Conservation (phyloP, 352 stramenopile species). For the Bremia lactucae region DNA sequence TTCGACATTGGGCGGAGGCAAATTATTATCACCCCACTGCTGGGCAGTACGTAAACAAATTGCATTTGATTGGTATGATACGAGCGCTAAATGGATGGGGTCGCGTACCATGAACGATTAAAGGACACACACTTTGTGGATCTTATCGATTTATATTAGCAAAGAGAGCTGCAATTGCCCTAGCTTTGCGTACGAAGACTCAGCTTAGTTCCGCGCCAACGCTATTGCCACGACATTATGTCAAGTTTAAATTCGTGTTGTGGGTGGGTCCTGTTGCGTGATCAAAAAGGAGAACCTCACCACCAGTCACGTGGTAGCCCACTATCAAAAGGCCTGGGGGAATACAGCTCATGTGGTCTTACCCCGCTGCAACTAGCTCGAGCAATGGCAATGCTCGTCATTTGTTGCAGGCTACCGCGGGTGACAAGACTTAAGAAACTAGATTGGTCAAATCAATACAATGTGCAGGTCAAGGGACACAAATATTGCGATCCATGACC, state of each 20-base stretch:
- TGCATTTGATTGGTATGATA: slow-evolving; percentile 85
- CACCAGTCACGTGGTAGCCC: too few relatives aligned
- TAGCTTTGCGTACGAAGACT: slow-evolving; percentile 36
- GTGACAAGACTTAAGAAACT: too few relatives aligned
- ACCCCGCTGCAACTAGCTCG: too few relatives aligned
- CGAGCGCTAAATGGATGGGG: slow-evolving; percentile 56
- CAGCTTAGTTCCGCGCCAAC: slow-evolving; percentile 82
- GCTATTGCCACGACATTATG: slow-evolving; percentile 84
- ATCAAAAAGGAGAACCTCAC: slow-evolving; percentile 84
- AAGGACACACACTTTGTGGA: slow-evolving; percentile 72
- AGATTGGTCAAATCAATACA: too few relatives aligned
- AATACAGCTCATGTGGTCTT: too few relatives aligned
- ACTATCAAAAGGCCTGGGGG: too few relatives aligned
- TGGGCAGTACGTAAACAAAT: slow-evolving; percentile 81
- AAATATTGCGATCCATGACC: too few relatives aligned
- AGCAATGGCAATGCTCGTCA: too few relatives aligned
- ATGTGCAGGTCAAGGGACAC: too few relatives aligned
- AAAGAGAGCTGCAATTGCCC: slow-evolving; percentile 66
- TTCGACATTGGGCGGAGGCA: slow-evolving; percentile 55
- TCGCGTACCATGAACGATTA: slow-evolving; percentile 56
- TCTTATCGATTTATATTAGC: slow-evolving; percentile 49
- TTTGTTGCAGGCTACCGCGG: too few relatives aligned
- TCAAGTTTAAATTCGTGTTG: slow-evolving; percentile 75
- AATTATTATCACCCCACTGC: slow-evolving; percentile 53
- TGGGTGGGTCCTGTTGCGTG: slow-evolving; percentile 86